A percentile compares a stretch with the other conserved stretches of the same genome.
Evolutionary conservation across 345 rosid genomes (phyloP).

Genomic region (Eucalyptus polybractea): DNA sequence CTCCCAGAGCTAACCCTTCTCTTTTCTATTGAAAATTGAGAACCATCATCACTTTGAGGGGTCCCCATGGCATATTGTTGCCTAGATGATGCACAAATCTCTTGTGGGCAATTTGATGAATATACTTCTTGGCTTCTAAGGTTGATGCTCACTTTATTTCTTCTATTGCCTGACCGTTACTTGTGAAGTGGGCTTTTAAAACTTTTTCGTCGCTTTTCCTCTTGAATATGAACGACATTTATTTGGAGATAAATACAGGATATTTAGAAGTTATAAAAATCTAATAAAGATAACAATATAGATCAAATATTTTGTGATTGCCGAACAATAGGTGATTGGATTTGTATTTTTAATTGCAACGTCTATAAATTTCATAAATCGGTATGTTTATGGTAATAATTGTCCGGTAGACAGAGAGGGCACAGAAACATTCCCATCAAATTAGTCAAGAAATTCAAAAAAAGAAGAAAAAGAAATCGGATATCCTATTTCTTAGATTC

Average conservation of each 20-base stretch:
- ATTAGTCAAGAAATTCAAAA: background rate
- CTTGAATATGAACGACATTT: background rate
- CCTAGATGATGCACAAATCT: background rate
- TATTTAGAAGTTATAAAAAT: background rate
- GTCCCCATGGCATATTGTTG: background rate
- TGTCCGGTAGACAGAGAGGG: background rate
- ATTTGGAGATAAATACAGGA: background rate
- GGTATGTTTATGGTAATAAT: background rate
- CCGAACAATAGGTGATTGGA: fast-evolving
- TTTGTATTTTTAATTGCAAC: background rate
- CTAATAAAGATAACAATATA: background rate
- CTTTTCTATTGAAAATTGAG: background rate
- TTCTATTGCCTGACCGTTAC: background rate
- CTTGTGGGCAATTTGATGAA: background rate
- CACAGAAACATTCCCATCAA: background rate
- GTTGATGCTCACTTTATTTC: background rate
- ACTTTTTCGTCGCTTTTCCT: background rate
- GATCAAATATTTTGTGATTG: background rate
- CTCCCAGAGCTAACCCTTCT: background rate
- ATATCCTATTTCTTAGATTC: background rate
- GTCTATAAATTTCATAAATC: background rate
- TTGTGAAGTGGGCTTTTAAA: background rate
- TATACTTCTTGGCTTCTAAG: background rate
- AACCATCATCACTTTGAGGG: background rate
- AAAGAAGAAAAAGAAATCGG: background rate